Base-by-base conservation (phyloP, 2,329 filamentous ascomycete genomes). In the Fusarium veterinarium region DNA sequence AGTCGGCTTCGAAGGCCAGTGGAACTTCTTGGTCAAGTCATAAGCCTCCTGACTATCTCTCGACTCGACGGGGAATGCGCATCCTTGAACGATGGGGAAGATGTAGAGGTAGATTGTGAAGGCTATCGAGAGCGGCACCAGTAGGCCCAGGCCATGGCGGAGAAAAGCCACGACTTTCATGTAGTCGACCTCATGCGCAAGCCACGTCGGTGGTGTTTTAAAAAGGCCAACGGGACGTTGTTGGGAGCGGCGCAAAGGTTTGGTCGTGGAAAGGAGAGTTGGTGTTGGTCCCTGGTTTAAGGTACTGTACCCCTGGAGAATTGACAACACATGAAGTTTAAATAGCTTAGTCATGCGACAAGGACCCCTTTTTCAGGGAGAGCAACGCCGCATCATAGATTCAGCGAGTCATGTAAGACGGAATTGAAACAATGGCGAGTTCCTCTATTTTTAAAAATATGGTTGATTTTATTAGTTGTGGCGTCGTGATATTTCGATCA, bases 51-150 rank as follows among this genome's bases (percentile, higher is more conserved):
- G 57, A 28, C 75, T 57, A 60, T 81, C 75, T 44, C 81, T 73
- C 9, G 81, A 84, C 40, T 85, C 86, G 72, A 84, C 80, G 16
- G 95, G 94, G 82, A 98, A 98, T 41, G 88, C 91, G 85, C 95
- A 98, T 78, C 89, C 88, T 74, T 90, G 88, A 78, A 97, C 92
- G 75, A 93, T 79, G 13, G 96, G 95, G 80, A 97, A 98, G 42
- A 95, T 85, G 84, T 98, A 98, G 59, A 98, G 87, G 83, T 95
- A 97, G 73, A 91, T 77, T 57, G 93, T 94, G 78, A 90, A 89
- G 72, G 90, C 83, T 78, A 95, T 77, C 65, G 93, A 91, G 79
- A 95, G 78, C 53, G 93, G 91, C 73, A 81, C 78, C 77, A 83
- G 64, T 56, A 90, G 76, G 78, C 87, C 84, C 81, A 90, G 82